A percentile compares a stretch with the other conserved stretches of the same genome.
These are phyloP conservation scores for Anacardium occidentale DNA, from an alignment of 345 rosid genomes.

Conservation along the genomic window DNA sequence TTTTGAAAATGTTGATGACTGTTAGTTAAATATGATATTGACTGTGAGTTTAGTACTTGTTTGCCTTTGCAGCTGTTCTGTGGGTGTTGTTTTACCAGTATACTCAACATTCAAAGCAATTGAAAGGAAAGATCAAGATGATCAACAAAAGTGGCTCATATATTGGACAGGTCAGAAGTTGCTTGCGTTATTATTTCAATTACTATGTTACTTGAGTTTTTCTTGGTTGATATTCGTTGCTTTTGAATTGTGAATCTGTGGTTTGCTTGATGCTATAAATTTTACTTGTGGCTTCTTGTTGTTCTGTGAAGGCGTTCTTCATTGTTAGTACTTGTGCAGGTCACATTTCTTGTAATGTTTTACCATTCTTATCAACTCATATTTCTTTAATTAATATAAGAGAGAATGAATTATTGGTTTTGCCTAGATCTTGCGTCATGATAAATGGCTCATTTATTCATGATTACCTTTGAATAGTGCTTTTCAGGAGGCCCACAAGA, in stretches of 20 bases:
- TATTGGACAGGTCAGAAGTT: conserved; percentile 43
- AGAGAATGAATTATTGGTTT: not conserved
- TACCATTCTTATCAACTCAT: too few relatives aligned
- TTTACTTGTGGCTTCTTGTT: not conserved
- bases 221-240: not conserved
- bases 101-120: conserved; percentile 52
- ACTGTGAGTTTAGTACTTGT: not conserved
- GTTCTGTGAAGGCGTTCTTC: not conserved
- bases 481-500: not conserved
- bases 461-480: not conserved
- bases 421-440: not conserved
- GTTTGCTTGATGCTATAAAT: too few relatives aligned
- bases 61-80: conserved; percentile 40
- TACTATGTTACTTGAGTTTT: not conserved
- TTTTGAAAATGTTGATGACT: not conserved
- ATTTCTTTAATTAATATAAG: not conserved
- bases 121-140: conserved; percentile 33
- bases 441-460: not conserved
- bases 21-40: too few relatives aligned
- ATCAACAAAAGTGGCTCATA: conserved; percentile 39
- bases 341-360: not conserved
- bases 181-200: not conserved
- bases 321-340: not conserved
- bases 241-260: not conserved
- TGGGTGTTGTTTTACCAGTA: conserved; percentile 42